Base-by-base conservation (phyloP, 768 basidiomycete genomes). In the Calocera viscosa region DNA sequence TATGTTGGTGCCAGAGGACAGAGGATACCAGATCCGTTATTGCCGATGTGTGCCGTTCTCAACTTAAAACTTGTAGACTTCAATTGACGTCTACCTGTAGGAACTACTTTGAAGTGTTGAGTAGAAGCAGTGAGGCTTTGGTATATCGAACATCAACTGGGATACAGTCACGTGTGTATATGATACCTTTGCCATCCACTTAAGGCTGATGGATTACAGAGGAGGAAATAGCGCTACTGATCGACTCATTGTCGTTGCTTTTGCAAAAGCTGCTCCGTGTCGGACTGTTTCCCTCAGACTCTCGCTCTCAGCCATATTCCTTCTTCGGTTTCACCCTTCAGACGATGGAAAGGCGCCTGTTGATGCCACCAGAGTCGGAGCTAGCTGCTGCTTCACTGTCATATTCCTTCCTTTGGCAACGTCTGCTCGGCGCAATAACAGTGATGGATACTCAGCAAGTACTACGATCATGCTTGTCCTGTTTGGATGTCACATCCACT, bases 221-320 rank as follows among this genome's bases (percentile, higher is more conserved):
- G 1, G 24, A 24, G 0, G 30, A 65, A 64, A 3, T 19, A 64
- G 33, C 26, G 8, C 12, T 1, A 14, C 2, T 16, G 49, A 69
- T 78, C 35, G 72, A 75, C 17, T 80, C 81, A 24, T 47, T 89
- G 10, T 75, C 78, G 2, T 85, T 82, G 69, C 79, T 91, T 10
- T 71, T 90, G 34, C 77, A 79, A 28, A 90, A 88, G 76, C 81
- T 91, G 28, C 84, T 85, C 26, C 85, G 84, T 66, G 73, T 86
- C 41, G 86, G 90, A 11, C 74, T 85, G 19, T 88, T 90, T 71
- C 53, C 87, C 87, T 16, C 82, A 84, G 7, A 74, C 75, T 5
- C 75, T 82, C 1, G 22, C 7, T 39, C 84, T 0, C 87, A 87
- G 66, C 80, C 86, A 26, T 60, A 60, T 5, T 90, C 87, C 0